Evolutionary conservation across 108 stramenopile species (phyloP).

Genomic region (Cyclotella distinguenda): DNA sequence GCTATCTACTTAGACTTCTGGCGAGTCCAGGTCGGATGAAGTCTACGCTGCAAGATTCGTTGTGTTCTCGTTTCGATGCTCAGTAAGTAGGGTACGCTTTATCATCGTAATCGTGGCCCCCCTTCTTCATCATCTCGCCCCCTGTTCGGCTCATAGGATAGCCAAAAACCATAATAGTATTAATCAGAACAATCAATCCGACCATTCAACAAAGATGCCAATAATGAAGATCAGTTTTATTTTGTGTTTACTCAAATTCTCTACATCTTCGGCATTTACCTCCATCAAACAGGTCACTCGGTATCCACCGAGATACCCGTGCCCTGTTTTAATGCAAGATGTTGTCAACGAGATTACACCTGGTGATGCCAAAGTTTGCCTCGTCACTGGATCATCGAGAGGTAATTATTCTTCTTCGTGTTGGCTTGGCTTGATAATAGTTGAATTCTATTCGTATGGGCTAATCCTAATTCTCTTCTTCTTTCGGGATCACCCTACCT

Average conservation of each 20-base stretch:
- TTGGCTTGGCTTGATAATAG: too few relatives aligned
- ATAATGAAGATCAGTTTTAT: slow-evolving; percentile 10
- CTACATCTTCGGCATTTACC: slow-evolving; percentile 2
- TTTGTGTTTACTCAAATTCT: not conserved
- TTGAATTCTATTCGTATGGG: not conserved
- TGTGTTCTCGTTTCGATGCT: too few relatives aligned
- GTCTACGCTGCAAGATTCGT: too few relatives aligned
- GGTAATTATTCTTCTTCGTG: slow-evolving; percentile 16
- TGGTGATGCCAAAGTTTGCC: slow-evolving; percentile 35
- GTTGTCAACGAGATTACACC: not conserved
- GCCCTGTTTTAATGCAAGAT: slow-evolving; percentile 22
- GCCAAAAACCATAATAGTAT: too few relatives aligned
- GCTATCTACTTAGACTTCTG: too few relatives aligned
- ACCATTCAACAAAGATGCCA: not conserved
- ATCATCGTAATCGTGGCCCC: too few relatives aligned
- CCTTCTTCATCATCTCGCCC: too few relatives aligned
- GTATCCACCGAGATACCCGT: not conserved
- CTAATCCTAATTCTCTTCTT: not conserved
- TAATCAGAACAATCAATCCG: too few relatives aligned
- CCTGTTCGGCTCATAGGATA: too few relatives aligned
- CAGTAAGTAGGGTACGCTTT: too few relatives aligned
- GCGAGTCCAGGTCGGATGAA: too few relatives aligned
- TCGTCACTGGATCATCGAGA: slow-evolving; percentile 54
- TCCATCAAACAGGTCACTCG: slow-evolving; percentile 9
- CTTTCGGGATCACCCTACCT: too few relatives aligned